Evolutionary conservation across 371 early-diverging fungal species (phyloP).

Genomic region (Haplosporangium sp.): DNA sequence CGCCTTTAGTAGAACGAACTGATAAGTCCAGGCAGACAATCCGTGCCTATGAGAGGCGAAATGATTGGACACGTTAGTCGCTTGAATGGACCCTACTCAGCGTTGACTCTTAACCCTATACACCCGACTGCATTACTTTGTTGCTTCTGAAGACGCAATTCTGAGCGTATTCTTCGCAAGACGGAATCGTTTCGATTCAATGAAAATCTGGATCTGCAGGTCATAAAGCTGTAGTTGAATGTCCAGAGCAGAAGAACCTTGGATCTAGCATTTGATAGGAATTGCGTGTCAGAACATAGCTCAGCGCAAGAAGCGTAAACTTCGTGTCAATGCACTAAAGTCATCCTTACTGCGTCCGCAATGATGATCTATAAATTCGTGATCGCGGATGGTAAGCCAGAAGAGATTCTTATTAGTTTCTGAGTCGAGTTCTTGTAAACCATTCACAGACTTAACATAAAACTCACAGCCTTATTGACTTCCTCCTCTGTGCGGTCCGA

Average conservation of each 20-base stretch:
- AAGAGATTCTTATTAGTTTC: too few species aligned
- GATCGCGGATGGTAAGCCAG: too few species aligned
- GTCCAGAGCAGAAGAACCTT: conserved; percentile 35
- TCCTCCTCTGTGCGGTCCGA: conserved; percentile 36
- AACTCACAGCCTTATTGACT: conserved; percentile 45
- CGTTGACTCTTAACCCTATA: too few species aligned
- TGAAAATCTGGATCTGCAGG: conserved; percentile 37
- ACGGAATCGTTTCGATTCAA: conserved; percentile 30
- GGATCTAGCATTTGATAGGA: conserved; percentile 23
- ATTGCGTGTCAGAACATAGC: not conserved
- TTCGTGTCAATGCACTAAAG: too few species aligned
- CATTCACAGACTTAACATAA: not conserved
- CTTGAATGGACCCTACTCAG: too few species aligned
- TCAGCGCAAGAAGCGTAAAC: too few species aligned
- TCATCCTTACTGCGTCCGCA: conserved; percentile 20
- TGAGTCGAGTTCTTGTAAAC: too few species aligned
- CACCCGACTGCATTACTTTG: conserved; percentile 20
- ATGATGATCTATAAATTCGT: conserved; percentile 24
- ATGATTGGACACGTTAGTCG: not conserved
- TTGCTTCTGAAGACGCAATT: conserved; percentile 27
- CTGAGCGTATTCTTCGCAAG: conserved; percentile 42
- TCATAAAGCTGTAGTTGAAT: conserved; percentile 48
- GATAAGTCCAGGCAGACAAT: conserved; percentile 40
- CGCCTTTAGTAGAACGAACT: conserved; percentile 38
- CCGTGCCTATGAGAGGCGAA: conserved; percentile 20